These are phyloP conservation scores for Cicer chorassanicum DNA, from an alignment of 306 rosid species.

Conservation along the genomic window DNA sequence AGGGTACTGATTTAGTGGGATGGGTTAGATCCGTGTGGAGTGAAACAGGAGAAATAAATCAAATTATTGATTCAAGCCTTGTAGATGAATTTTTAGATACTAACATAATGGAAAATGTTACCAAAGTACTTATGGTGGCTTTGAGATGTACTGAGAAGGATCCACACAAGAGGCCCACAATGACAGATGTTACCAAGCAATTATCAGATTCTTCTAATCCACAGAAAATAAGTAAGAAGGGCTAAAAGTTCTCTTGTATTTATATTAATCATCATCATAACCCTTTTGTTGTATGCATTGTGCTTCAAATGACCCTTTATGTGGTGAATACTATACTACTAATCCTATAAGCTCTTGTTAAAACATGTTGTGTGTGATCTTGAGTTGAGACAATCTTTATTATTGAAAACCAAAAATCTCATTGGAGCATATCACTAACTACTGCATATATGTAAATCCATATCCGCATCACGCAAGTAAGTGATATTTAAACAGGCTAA, in stretches of 20 bases:
- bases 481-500: too few species aligned
- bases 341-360: neutral
- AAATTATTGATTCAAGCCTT: conserved; percentile 65
- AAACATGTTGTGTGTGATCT: conserved; percentile 13
- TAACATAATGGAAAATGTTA: conserved; percentile 52
- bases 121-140: conserved; percentile 57
- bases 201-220: conserved; percentile 54
- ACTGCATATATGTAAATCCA: neutral
- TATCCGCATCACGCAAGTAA: neutral
- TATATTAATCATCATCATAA: conserved; percentile 5
- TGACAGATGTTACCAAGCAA: conserved; percentile 61
- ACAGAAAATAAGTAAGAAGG: conserved; percentile 35
- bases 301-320: neutral
- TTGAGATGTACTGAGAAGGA: conserved; percentile 67
- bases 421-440: neutral
- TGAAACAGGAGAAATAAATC: conserved; percentile 50
- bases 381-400: neutral
- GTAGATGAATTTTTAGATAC: conserved; percentile 53
- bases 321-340: neutral
- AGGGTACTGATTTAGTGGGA: conserved; percentile 50
- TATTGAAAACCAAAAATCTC: neutral
- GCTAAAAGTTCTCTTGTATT: conserved; percentile 6
- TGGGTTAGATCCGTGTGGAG: conserved; percentile 69
- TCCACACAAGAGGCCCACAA: conserved; percentile 65
- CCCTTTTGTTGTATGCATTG: conserved; percentile 8